Base-by-base conservation (phyloP, 192 early-diverging fungal species). In the Ramicandelaber brevisporus region DNA sequence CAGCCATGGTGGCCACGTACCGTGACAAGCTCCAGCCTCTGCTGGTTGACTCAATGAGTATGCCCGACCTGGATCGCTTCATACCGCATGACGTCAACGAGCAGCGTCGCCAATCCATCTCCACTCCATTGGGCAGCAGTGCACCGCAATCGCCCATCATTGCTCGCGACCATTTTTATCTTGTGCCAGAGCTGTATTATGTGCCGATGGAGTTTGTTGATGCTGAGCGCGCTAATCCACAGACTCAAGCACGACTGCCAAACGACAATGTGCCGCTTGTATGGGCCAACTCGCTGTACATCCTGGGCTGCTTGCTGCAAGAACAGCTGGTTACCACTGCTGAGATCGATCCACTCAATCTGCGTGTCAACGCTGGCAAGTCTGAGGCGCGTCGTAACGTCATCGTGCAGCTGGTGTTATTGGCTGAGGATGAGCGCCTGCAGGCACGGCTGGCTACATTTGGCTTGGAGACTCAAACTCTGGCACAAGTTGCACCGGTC, bases 211-310 rank as follows among this genome's bases (percentile, higher is more conserved):
- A 80, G 17, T 20, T 45, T 0, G 61, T 86, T 28, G 72, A 76
- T 7, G 65, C 55, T 3, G 81, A 86, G 43, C 63, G 61, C 23
- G 47, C 43, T 20, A 43, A 69, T 11, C 76, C 70, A 5, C 68
- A 73, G 11, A 58, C 63, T 2, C 74, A 78, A 34, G 48, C 59
- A 5, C 57, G 81, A 17, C 41, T 75, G 15, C 68, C 81, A 7
- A 78, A 78, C 43, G 76, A 86, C 35, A 86, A 86, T 45, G 53
- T 82, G 8, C 81, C 81, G 3, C 48, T 86, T 6, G 81, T 82
- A 0, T 86, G 81, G 81, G 72, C 81, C 5, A 73, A 80, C 33
- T 77, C 72, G 6, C 59, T 86, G 9, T 76, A 70, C 34, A 63
- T 76, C 20, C 55, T 82, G 4, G 78, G 77, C 10, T 62, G 56